Evolutionary conservation across 2,329 filamentous ascomycete genomes (phyloP).

Genomic region (Claviceps pusilla): DNA sequence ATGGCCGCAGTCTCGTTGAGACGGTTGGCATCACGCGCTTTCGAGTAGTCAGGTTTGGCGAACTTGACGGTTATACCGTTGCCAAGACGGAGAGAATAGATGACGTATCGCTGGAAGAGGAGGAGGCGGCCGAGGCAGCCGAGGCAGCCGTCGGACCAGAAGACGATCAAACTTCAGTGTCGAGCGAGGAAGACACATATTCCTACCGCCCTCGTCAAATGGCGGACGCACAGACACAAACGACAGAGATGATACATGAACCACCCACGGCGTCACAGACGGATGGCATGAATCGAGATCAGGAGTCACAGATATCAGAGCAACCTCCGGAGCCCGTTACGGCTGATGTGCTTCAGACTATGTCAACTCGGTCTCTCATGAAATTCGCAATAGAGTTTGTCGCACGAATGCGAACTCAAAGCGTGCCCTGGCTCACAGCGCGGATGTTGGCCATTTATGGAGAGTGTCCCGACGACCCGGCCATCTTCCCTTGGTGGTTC

Average conservation of each 20-base stretch:
- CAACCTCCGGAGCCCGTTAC: not conserved
- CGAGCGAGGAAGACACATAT: not conserved
- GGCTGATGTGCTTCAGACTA: constrained; percentile 15
- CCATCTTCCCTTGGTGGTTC: constrained; percentile 79
- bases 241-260: not conserved
- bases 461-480: constrained; percentile 59
- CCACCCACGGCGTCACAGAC: not conserved
- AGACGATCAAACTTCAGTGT: not conserved
- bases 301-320: not conserved
- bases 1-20: constrained; percentile 71
- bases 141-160: constrained; percentile 28
- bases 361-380: constrained; percentile 59
- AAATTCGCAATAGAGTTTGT: constrained; percentile 53
- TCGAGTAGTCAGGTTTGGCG: constrained; percentile 47
- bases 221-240: not conserved
- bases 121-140: constrained; percentile 58
- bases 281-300: not conserved
- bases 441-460: constrained; percentile 63
- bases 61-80: constrained; percentile 62
- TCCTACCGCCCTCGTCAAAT: not conserved
- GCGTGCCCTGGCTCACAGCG: constrained; percentile 60
- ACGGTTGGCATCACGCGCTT: constrained; percentile 66
- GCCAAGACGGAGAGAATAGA: constrained; percentile 64
- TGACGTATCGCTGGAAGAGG: constrained; percentile 67
- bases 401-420: constrained; percentile 48